Evolutionary conservation across 1,139 yeast genomes (phyloP).

Genomic region (Cylindricascospora bacillispora): DNA sequence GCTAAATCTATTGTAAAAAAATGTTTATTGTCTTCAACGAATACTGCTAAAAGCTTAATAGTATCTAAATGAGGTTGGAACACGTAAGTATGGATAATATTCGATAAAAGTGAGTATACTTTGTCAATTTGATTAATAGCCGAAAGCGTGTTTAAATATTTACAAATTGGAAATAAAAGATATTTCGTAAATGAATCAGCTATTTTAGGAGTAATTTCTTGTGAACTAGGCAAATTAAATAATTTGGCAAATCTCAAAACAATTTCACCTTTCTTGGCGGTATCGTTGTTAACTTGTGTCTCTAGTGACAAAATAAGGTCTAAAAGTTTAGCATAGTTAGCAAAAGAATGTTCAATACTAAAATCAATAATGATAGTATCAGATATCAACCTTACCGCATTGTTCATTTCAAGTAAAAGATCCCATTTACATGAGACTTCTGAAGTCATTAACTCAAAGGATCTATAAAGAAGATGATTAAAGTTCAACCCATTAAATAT

Average conservation of each 20-base stretch:
- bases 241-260: neutral
- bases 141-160: neutral
- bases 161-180: neutral
- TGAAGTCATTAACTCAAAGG: neutral
- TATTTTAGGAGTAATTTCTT: neutral
- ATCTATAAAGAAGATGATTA: neutral
- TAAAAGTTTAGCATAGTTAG: neutral
- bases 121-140: neutral
- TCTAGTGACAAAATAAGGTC: neutral
- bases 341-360: neutral
- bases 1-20: constrained; percentile 7
- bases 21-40: constrained; percentile 8
- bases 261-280: too few species aligned
- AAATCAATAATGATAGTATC: neutral
- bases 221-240: neutral
- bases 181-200: neutral
- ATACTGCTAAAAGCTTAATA: constrained; percentile 10
- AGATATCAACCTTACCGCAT: neutral
- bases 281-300: too few species aligned
- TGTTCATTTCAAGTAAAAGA: neutral
- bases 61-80: constrained; percentile 11
- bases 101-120: constrained; percentile 1
- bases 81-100: constrained; percentile 9
- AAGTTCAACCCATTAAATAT: constrained; percentile 22
- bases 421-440: neutral